phyloP scores from a whole-genome alignment of 1,284 basidiomycete genomes.

The Cystobasidiaceae sp. region DNA sequence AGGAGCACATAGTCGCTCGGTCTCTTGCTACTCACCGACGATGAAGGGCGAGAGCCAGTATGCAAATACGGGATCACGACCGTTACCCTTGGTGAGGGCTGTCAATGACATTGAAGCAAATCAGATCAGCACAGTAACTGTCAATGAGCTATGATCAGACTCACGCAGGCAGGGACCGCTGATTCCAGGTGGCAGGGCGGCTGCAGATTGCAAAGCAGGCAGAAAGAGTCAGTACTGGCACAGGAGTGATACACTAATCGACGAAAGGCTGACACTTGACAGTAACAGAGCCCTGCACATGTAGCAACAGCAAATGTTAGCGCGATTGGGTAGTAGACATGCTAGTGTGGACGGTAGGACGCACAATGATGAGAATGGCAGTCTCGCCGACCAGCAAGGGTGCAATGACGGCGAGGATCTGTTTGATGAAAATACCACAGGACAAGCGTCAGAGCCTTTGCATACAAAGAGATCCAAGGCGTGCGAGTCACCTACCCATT shows the following conservation, averaged over 20 bases:
- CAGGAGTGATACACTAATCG: neutral
- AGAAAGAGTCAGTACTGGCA: neutral
- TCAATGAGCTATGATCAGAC: no score
- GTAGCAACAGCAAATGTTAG: neutral
- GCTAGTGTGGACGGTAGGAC: neutral
- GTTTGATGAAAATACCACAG: neutral
- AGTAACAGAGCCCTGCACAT: slow-evolving; percentile 3
- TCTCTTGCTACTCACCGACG: neutral
- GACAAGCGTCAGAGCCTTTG: neutral
- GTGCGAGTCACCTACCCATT: slow-evolving; percentile 18
- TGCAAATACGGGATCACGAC: neutral
- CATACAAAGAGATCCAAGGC: neutral
- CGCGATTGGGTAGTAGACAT: neutral
- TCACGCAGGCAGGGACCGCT: slow-evolving; percentile 21
- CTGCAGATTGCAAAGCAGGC: neutral
- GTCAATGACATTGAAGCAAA: neutral
- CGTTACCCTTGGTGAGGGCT: slow-evolving; percentile 5
- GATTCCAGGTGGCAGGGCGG: slow-evolving; percentile 9
- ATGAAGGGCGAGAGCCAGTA: slow-evolving; percentile 16
- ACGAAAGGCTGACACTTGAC: neutral
- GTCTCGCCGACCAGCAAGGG: slow-evolving; percentile 5
- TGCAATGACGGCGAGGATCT: slow-evolving; percentile 5
- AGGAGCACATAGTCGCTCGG: neutral
- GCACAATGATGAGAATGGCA: slow-evolving; percentile 8
- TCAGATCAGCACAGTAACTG: no score